These are phyloP conservation scores for Hortiboletus flavorubellus DNA, from an alignment of 768 basidiomycete species.

Conservation along the genomic window DNA sequence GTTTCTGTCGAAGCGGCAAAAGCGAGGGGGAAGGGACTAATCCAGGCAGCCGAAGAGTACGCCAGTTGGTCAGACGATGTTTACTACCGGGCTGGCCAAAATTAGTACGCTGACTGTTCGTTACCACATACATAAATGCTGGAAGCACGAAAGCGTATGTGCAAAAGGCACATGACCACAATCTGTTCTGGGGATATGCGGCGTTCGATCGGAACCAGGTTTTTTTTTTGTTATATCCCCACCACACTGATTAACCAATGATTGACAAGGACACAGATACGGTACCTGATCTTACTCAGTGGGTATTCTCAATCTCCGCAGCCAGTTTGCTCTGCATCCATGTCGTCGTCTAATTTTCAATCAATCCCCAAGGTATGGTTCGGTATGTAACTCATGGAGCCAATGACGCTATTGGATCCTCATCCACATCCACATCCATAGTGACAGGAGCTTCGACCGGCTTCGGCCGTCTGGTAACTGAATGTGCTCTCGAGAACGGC, in stretches of 20 bases:
- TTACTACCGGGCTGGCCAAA: constrained; percentile 9
- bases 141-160: neutral
- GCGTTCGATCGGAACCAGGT: too few species aligned
- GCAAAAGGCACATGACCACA: neutral
- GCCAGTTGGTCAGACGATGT: constrained; percentile 29
- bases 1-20: constrained; percentile 22
- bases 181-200: neutral
- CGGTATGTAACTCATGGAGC: constrained; percentile 7
- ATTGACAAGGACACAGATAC: neutral
- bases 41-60: constrained; percentile 23
- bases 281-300: neutral
- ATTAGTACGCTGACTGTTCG: constrained; percentile 5
- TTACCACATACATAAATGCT: neutral
- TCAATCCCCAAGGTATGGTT: constrained; percentile 22
- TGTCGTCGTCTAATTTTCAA: neutral
- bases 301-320: neutral
- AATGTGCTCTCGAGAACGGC: constrained; percentile 36
- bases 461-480: constrained; percentile 36
- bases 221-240: too few species aligned
- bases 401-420: neutral
- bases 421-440: constrained; percentile 10
- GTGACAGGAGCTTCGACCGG: constrained; percentile 43
- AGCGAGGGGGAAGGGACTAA: constrained; percentile 20
- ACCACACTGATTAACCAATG: neutral
- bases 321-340: neutral